phyloP scores from a whole-genome alignment of 2,329 filamentous ascomycete species.

The Fusarium tuaranense region DNA sequence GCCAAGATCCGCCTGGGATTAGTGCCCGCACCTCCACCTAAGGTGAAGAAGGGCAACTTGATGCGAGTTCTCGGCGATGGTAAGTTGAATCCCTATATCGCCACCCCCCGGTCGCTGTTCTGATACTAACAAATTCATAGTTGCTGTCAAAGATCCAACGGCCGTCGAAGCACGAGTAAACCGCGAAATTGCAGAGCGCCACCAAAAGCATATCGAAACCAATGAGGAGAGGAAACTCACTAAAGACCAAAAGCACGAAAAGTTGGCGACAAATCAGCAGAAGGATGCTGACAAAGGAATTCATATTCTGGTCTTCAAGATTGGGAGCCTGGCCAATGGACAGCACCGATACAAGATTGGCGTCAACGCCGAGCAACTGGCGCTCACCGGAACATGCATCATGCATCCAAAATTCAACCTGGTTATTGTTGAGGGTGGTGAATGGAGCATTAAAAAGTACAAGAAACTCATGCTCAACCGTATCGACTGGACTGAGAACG shows the following conservation, averaged over 20 bases:
- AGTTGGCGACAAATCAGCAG: constrained; percentile 84
- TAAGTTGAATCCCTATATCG: constrained; percentile 54
- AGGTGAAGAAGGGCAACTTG: constrained; percentile 96
- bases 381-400: constrained; percentile 89
- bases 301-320: constrained; percentile 87
- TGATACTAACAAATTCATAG: constrained; percentile 44
- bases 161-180: constrained; percentile 96
- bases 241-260: constrained; percentile 88
- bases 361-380: constrained; percentile 90
- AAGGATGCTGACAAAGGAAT: constrained; percentile 90
- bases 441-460: constrained; percentile 84
- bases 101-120: background rate
- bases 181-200: constrained; percentile 88
- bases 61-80: constrained; percentile 94
- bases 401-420: constrained; percentile 91
- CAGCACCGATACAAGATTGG: constrained; percentile 94
- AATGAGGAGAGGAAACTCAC: constrained; percentile 91
- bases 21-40: constrained; percentile 89
- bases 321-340: constrained; percentile 89
- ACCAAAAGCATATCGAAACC: constrained; percentile 78
- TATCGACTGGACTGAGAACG: constrained; percentile 95
- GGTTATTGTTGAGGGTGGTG: constrained; percentile 91
- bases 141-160: constrained; percentile 91
- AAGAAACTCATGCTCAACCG: constrained; percentile 94
- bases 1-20: constrained; percentile 94